A percentile compares a stretch with the other conserved stretches of the same genome.
These are phyloP conservation scores for Osmanthus fragrans DNA, from an alignment of 257 asterid species.

Conservation along the genomic window DNA sequence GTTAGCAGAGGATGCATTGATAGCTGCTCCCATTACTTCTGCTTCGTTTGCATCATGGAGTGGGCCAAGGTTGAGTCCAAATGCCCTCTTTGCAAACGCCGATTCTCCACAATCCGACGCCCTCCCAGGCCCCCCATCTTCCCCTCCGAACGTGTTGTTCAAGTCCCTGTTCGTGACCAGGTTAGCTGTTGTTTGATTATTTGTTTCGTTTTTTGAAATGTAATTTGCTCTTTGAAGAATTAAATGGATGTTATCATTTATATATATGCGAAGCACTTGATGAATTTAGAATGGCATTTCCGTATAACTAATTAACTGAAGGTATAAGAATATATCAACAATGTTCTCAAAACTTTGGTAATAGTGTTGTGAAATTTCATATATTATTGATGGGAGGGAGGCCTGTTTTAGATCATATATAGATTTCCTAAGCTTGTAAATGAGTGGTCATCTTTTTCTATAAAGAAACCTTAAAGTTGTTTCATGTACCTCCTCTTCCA, in stretches of 20 bases:
- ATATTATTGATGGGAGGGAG: too few species aligned
- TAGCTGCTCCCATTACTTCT: slow-evolving; percentile 72
- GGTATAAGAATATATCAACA: too few species aligned
- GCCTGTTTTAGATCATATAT: neutral
- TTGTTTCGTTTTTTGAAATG: neutral
- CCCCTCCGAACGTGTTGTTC: slow-evolving; percentile 52
- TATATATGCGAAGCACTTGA: neutral
- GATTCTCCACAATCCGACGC: slow-evolving; percentile 70
- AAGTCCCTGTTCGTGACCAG: slow-evolving; percentile 72
- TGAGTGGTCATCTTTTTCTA: neutral
- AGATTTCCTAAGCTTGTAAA: neutral
- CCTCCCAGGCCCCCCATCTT: slow-evolving; percentile 58
- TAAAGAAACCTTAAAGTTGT: neutral
- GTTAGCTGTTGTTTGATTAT: slow-evolving; percentile 27
- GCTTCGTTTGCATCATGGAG: slow-evolving; percentile 76
- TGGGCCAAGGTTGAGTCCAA: slow-evolving; percentile 83
- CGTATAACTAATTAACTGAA: neutral
- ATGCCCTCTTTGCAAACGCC: slow-evolving; percentile 73
- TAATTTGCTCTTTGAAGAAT: neutral
- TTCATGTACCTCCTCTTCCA: too few species aligned
- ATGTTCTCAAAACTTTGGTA: too few species aligned
- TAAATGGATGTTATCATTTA: neutral
- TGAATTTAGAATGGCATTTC: neutral
- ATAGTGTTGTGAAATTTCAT: too few species aligned
- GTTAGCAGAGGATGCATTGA: slow-evolving; percentile 61